Evolutionary conservation across 805 yeast species (phyloP).

Genomic region (Pichia phayaonensis): DNA sequence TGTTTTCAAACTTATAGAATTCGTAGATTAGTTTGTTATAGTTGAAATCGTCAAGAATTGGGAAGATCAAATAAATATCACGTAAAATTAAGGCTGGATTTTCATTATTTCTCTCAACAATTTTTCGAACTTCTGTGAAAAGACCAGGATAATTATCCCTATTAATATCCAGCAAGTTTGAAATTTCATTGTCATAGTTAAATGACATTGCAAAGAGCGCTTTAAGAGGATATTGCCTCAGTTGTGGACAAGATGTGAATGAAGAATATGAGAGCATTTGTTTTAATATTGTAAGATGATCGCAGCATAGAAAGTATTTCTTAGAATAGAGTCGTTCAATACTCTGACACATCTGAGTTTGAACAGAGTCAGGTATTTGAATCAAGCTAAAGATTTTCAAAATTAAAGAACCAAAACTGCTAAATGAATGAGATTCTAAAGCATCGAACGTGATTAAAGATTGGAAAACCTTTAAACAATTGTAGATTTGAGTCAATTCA

Average conservation of each 20-base stretch:
- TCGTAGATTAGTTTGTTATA: neutral
- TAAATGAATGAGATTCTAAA: neutral
- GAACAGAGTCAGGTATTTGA: neutral
- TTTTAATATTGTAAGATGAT: neutral
- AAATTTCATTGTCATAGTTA: neutral
- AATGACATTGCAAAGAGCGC: neutral
- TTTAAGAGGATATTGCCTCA: neutral
- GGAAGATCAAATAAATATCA: neutral
- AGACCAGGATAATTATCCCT: neutral
- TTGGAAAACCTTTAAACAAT: neutral
- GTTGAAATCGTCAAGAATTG: neutral
- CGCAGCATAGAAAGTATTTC: neutral
- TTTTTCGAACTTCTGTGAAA: neutral
- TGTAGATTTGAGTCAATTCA: neutral
- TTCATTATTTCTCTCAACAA: neutral
- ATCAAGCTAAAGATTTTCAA: neutral
- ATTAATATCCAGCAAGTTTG: neutral
- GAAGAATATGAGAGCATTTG: neutral
- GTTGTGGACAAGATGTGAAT: neutral
- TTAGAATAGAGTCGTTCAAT: neutral
- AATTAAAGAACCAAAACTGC: neutral
- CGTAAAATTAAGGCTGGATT: neutral
- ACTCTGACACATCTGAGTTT: neutral
- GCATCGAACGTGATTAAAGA: neutral
- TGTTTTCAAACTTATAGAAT: neutral